Evolutionary conservation across 2,329 filamentous ascomycete species (phyloP), one percentile per base, ranked within the genome.

Genomic region (Pezicula neosporulosa): DNA sequence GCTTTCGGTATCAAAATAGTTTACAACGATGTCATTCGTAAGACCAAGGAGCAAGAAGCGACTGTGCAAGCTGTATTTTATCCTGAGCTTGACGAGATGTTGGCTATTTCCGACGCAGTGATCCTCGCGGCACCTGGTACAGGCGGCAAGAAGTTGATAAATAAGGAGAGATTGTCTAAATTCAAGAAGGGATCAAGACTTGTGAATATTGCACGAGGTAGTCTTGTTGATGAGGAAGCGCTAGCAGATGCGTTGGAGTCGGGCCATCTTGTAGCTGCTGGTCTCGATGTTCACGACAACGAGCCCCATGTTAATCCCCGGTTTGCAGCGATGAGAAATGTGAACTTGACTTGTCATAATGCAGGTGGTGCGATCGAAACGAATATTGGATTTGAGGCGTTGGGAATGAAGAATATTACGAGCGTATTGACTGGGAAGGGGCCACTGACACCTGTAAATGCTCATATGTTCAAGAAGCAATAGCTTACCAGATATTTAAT

Each of bases 1-100:
- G 80, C 79, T 1, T 86, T 89, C 57, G 83, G 80, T 38, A 90
- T 90, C 86, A 69, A 75, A 38, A 77, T 90, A 33, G 69, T 77
- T 51, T 89, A 87, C 63, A 74, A 79, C 61, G 84, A 89, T 64
- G 68, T 86, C 1, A 68, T 72, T 21, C 60, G 73, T 6, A 78
- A 81, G 59, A 33, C 53, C 2, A 30, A 46, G 7, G 36, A 45
- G 2, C 56, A 58, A 28, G 64, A 66, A 53, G 61, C 66, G 6
- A 63, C 65, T 0, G 56, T 83, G 9, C 77, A 80, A 36, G 83
- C 80, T 2, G 73, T 65, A 2, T 85, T 75, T 63, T 78, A 81
- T 59, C 58, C 60, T 1, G 70, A 68, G 1, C 67, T 89, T 3
- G 71, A 78, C 43, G 68, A 70, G 15, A 70, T 89, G 39, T 61